Base-by-base conservation (phyloP, 2,329 filamentous ascomycete genomes). In the Pseudogymnoascus sp. region DNA sequence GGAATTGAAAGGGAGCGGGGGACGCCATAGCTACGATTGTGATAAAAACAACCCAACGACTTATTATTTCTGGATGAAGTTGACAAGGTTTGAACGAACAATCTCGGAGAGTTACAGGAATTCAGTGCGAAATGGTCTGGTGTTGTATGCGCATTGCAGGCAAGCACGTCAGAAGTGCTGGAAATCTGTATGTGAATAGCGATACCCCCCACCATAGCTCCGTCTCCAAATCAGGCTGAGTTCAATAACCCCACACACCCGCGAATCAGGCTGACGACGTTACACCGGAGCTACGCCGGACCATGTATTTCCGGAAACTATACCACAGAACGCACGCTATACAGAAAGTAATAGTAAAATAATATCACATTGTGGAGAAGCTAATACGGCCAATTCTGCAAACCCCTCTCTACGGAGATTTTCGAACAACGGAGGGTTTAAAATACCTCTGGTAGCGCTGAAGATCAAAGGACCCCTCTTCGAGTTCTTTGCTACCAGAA, bases 1-100 rank as follows among this genome's bases (percentile, higher is more conserved):
- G 79, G 76, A 93, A 90, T 46, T 81, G 79, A 71, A 88, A 83
- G 46, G 82, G 64, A 38, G 68, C 64, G 31, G 66, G 63, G 24
- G 60, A 24, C 24, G 62, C 16, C 38, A 40, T 60, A 8, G 59
- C 22, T 60, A 41, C 22, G 35, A 40, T 60, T 60, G 35, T 40
- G 35, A 60, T 56, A 56, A 22, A 26, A 56, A 19, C 26, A 19
- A 22, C n/a, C 10, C 50, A 56, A 22, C n/a, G 22, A 35, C 28
- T 14, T 33, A 16, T 33, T 56, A 56, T 56, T 56, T 56, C 2
- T 33, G 8, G 10, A 22, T 3, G 28, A 56, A 35, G 50, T 33
- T 14, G 50, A 56, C 50, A 35, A 56, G 28, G 10, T 33, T 56
- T 22, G 28, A 56, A 16, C 28, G 16, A 56, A 33, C 28, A 56